phyloP scores from a whole-genome alignment of 202 grass and related monocot species.

The Saccharum hybrid region DNA sequence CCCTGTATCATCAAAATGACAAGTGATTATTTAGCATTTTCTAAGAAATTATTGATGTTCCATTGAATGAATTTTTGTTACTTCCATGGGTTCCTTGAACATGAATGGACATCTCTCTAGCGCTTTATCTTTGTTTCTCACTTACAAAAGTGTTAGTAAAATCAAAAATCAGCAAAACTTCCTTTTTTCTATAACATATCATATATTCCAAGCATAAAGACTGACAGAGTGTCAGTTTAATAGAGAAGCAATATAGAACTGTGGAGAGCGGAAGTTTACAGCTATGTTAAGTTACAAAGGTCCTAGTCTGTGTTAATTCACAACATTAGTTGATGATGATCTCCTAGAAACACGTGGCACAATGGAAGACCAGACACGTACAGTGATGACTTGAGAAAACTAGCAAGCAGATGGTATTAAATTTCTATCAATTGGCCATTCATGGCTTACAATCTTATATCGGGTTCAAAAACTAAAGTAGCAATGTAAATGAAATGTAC shows the following conservation, averaged over 20 bases:
- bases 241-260: too few species aligned
- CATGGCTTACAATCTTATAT: conserved; percentile 6
- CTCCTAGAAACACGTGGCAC: conserved; percentile 19
- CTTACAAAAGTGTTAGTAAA: neutral
- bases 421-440: neutral
- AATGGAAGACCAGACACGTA: conserved; percentile 28
- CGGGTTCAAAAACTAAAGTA: conserved; percentile 39
- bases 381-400: conserved; percentile 17
- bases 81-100: neutral
- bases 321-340: conserved; percentile 15
- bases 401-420: conserved; percentile 23
- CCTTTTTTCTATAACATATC: neutral
- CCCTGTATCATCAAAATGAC: conserved; percentile 3
- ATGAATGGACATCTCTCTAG: too few species aligned
- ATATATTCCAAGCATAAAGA: neutral
- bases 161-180: neutral
- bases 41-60: neutral
- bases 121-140: neutral
- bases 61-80: conserved; percentile 6
- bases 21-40: neutral
- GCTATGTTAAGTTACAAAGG: neutral
- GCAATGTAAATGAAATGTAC: conserved; percentile 49
- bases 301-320: conserved; percentile 16
- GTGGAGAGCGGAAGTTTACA: too few species aligned
- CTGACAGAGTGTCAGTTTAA: too few species aligned